These are phyloP conservation scores for Sparassis latifolia DNA, from an alignment of 1,284 basidiomycete species.

Conservation along the genomic window DNA sequence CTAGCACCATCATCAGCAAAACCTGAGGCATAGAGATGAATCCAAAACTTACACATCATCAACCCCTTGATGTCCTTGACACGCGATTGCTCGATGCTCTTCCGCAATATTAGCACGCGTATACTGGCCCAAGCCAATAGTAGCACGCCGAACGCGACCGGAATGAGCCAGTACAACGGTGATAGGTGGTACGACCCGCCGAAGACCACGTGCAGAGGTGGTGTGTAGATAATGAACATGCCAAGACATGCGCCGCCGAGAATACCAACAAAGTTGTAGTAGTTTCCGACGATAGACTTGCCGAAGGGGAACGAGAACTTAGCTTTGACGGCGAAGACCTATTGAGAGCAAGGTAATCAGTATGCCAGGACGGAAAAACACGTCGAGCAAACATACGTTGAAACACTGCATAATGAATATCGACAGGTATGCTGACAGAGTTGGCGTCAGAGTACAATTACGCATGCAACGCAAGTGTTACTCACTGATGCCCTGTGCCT, in stretches of 20 bases:
- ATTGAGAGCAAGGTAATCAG: no score
- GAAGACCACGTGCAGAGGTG: constrained; percentile 62
- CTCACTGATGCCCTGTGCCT: constrained; percentile 56
- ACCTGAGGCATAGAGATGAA: neutral
- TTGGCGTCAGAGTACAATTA: neutral
- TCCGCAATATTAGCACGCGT: constrained; percentile 50
- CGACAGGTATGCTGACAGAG: constrained; percentile 46
- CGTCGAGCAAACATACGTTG: constrained; percentile 37
- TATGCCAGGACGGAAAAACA: no score
- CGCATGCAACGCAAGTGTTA: neutral
- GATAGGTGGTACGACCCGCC: constrained; percentile 51
- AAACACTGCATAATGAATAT: constrained; percentile 67
- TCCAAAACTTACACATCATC: constrained; percentile 55
- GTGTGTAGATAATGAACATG: constrained; percentile 64
- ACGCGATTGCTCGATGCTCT: constrained; percentile 44
- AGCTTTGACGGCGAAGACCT: constrained; percentile 65
- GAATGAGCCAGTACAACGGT: constrained; percentile 65
- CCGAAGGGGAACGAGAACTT: constrained; percentile 60
- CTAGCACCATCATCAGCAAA: constrained; percentile 22
- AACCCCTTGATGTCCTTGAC: constrained; percentile 62
- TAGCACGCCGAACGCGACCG: constrained; percentile 52
- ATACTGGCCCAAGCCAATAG: constrained; percentile 55
- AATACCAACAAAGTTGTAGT: constrained; percentile 63
- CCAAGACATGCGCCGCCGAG: constrained; percentile 53
- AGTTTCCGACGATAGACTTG: constrained; percentile 46